Conservation (phyloP, 2,329 filamentous ascomycete genomes). For the Colletotrichum neosansevieriae region DNA sequence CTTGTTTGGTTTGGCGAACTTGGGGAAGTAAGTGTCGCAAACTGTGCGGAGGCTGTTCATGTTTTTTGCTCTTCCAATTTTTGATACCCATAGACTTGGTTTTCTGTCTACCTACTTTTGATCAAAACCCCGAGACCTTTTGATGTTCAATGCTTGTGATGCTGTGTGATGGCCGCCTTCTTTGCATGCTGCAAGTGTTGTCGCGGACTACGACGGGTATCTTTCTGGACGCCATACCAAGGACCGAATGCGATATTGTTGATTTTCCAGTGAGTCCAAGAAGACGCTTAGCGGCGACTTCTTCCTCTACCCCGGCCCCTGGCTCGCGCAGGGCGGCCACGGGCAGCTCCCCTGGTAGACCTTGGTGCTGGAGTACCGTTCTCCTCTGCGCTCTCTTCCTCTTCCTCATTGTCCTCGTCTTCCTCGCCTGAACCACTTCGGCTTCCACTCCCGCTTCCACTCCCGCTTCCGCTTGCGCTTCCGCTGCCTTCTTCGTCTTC, state of each 20-base stretch:
- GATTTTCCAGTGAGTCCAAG: neutral
- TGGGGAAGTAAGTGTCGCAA: no score
- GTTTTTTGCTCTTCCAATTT: neutral
- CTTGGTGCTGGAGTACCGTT: slow-evolving; percentile 54
- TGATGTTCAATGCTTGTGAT: neutral
- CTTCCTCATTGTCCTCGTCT: slow-evolving; percentile 44
- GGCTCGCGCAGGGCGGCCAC: slow-evolving; percentile 50
- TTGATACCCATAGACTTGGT: slow-evolving; percentile 36
- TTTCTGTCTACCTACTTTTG: slow-evolving; percentile 2
- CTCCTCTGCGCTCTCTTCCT: slow-evolving; percentile 52
- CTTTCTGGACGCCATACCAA: slow-evolving; percentile 12
- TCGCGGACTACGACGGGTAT: slow-evolving; percentile 37
- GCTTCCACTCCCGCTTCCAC: slow-evolving; percentile 50
- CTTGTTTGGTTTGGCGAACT: no score
- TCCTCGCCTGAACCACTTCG: slow-evolving; percentile 42
- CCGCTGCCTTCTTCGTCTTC: slow-evolving; percentile 48
- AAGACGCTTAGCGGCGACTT: slow-evolving; percentile 16
- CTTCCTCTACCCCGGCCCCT: slow-evolving; percentile 45
- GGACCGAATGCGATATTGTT: neutral
- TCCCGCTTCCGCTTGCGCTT: slow-evolving; percentile 46
- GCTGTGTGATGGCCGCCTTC: neutral
- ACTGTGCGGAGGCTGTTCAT: neutral
- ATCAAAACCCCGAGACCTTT: neutral
- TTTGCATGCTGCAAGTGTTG: neutral
- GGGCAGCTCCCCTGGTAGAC: slow-evolving; percentile 51